Evolutionary conservation across 306 rosid genomes (phyloP), one percentile per base, ranked within the genome.

Genomic region (Fagus sylvatica): DNA sequence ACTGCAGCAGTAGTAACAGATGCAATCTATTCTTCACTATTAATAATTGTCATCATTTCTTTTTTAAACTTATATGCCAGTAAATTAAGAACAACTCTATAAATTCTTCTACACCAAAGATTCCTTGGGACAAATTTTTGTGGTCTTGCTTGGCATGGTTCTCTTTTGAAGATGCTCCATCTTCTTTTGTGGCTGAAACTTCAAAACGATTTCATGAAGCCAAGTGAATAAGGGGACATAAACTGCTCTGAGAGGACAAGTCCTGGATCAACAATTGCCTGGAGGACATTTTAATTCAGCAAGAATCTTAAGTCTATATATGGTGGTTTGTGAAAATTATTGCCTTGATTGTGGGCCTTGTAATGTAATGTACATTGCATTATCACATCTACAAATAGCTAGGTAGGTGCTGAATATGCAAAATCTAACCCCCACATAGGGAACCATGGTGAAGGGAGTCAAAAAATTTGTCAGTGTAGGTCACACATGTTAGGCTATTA

Each of bases 191-290:
- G 69, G 70, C 30, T 36, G 70, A 64, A 17, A 64, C 37, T 60
- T 12, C 1, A 0, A 12, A 60, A 36, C 13, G 10, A 61, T 37
- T 37, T 36, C 4, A 36, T 6, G 48, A 37, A 40, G 12, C 36
- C 5, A 37, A 54, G 40, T 61, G 61, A 85, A n/a, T 39, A 56
- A 22, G 61, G 48, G 40, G 57, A 62, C 73, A 59, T 72, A 40
- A 39, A 68, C 43, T 48, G 65, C 32, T 42, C 46, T 39, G 61
- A 72, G 60, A 77, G 17, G 75, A 82, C 80, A 41, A 46, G 68
- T 78, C 79, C 60, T 4, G 16, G 34, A 77, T 43, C 19, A 56
- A 3, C 30, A 17, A n/a, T 43, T 1, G 19, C 22, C 56, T 1
- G 42, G 32, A 61, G 40, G 37, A 53, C 49, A 59, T 61, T n/a